A percentile compares a stretch with the other conserved stretches of the same genome.
phyloP scores from a whole-genome alignment of 441 rosid genomes.

The Arabidopsis lyrata region DNA sequence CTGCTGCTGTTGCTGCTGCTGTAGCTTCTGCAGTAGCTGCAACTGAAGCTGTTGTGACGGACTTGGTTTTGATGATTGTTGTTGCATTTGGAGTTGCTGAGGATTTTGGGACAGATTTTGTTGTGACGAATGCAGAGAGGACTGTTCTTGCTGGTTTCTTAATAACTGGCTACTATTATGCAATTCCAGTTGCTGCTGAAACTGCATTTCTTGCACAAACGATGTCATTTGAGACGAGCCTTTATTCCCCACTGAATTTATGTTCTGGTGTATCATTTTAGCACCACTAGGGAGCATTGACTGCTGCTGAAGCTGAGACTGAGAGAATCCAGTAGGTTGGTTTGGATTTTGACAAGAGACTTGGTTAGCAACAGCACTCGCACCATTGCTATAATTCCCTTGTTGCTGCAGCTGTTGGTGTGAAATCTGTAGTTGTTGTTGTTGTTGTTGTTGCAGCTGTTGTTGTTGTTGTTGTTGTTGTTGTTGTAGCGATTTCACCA shows the following conservation, averaged over 20 bases:
- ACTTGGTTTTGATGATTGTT: slow-evolving; percentile 61
- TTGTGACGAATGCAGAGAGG: slow-evolving; percentile 60
- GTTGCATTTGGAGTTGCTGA: slow-evolving; percentile 67
- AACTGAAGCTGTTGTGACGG: slow-evolving; percentile 82
- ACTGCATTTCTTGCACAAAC: slow-evolving; percentile 70
- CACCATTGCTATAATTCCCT: slow-evolving; percentile 43
- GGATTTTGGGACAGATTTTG: slow-evolving; percentile 70
- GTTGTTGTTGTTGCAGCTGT: slow-evolving; percentile 39
- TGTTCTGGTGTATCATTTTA: slow-evolving; percentile 36
- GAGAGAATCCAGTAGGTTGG: slow-evolving; percentile 58
- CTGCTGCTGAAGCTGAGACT: slow-evolving; percentile 78
- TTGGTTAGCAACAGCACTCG: slow-evolving; percentile 32
- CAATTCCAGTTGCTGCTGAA: slow-evolving; percentile 75
- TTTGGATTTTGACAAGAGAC: slow-evolving; percentile 39
- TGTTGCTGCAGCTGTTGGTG: slow-evolving; percentile 51
- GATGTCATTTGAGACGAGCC: slow-evolving; percentile 62
- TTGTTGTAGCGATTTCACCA: slow-evolving; percentile 46
- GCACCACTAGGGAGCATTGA: slow-evolving; percentile 52
- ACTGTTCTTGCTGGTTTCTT: slow-evolving; percentile 71
- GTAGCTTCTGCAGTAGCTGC: slow-evolving; percentile 83
- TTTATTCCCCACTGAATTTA: slow-evolving; percentile 46
- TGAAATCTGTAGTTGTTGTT: slow-evolving; percentile 47
- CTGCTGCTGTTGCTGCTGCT: slow-evolving; percentile 72
- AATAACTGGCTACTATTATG: slow-evolving; percentile 62
- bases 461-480: slow-evolving; percentile 43